phyloP scores from a whole-genome alignment of 2,329 filamentous ascomycete genomes.

The Hymenotorrendiella dingleyae region DNA sequence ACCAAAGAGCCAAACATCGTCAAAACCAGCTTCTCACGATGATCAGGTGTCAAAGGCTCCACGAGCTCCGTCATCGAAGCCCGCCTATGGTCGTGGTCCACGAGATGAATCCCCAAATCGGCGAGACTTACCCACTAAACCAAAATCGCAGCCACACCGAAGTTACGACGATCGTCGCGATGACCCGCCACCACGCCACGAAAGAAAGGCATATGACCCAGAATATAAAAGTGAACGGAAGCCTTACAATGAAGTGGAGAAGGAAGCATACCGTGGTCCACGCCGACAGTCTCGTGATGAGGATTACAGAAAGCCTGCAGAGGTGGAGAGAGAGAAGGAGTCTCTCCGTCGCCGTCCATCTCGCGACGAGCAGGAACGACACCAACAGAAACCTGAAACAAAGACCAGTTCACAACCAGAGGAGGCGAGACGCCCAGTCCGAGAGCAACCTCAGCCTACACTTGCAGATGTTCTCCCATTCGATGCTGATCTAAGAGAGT shows the following conservation, averaged over 20 bases:
- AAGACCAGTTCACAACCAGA: slow-evolving; percentile 10
- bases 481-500: slow-evolving; percentile 31
- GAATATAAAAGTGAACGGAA: slow-evolving; percentile 18
- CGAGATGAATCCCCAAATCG: slow-evolving; percentile 17
- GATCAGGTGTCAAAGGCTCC: slow-evolving; percentile 2
- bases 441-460: slow-evolving; percentile 16
- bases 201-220: slow-evolving; percentile 9
- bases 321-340: neutral
- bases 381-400: neutral
- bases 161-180: slow-evolving; percentile 19
- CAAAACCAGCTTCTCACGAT: slow-evolving; percentile 12
- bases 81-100: neutral
- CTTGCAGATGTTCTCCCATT: slow-evolving; percentile 22
- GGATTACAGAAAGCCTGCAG: slow-evolving; percentile 11
- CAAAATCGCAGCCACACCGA: slow-evolving; percentile 11
- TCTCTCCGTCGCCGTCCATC: slow-evolving; percentile 10
- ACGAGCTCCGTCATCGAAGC: slow-evolving; percentile 6
- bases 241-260: slow-evolving; percentile 11
- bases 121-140: slow-evolving; percentile 12
- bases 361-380: slow-evolving; percentile 14
- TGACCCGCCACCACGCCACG: slow-evolving; percentile 15
- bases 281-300: slow-evolving; percentile 17
- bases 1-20: slow-evolving; percentile 11
- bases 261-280: slow-evolving; percentile 1
- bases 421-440: slow-evolving; percentile 11